Base-by-base conservation (phyloP, 2,329 filamentous ascomycete species). In the Xylariaceae sp. region DNA sequence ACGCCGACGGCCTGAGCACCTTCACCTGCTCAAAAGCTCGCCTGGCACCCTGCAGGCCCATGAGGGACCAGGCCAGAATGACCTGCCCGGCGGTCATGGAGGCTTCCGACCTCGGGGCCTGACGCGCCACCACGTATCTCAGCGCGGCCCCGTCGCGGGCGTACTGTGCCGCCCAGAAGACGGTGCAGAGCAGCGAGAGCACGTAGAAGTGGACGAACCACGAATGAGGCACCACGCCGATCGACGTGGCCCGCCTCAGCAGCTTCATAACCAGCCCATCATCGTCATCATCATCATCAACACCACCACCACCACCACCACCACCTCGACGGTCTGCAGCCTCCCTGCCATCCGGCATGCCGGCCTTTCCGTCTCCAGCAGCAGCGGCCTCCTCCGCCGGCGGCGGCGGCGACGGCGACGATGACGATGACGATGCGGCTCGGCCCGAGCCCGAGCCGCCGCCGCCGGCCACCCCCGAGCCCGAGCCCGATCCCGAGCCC, bases 131-230 rank as follows among this genome's bases (percentile, higher is more conserved):
- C 58, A 77, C 51, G 12, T 56, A 51, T 18, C 57, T 56, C 53
- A 87, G 70, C 13, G 73, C 46, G 1, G 51, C 40, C 2, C 83
- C 83, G 39, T 64, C 57, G 17, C 51, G 60, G 16, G 73, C 43
- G 34, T 83, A 72, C 56, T 89, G 80, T 45, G 61, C 58, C 0
- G 69, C 73, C 87, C 89, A 95, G 56, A 89, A 83, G 4, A 76
- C 50, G 1, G 85, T 89, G 38, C 75, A 78, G 2, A 64, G 53
- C 4, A 88, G 61, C 3, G 85, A 90, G 22, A 78, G 56, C 33
- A 83, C 53, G 57, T 98, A 96, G 62, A 94, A 96, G 48, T 92
- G 83, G 27, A 70, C 72, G 58, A 96, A 96, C 79, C 85, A 96
- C 41, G 73, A 73, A 61, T 96, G 92, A 15, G 90, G 88, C 22